Conservation (phyloP, 1,139 yeast genomes). For the Suhomyces wounanorum region DNA sequence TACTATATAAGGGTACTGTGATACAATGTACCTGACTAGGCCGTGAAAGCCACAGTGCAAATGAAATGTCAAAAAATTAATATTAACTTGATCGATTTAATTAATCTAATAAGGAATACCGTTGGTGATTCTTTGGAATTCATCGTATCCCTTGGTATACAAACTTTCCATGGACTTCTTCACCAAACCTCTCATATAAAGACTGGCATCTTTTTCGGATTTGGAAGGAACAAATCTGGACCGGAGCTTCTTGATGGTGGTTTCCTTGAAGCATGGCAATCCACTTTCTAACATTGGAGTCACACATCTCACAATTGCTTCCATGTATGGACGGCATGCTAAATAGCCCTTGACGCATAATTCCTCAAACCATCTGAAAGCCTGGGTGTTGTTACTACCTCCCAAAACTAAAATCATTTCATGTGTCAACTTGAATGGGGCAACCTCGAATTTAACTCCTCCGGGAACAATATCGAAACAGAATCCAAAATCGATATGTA, state of each 20-base stretch:
- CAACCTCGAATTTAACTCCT: conserved; percentile 95
- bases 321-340: conserved; percentile 88
- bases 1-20: no score
- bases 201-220: conserved; percentile 83
- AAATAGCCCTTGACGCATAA: conserved; percentile 90
- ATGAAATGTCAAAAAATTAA: no score
- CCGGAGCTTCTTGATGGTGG: conserved; percentile 77
- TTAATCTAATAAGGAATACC: conserved; percentile 74
- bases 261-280: conserved; percentile 88
- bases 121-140: conserved; percentile 92
- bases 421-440: conserved; percentile 93
- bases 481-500: conserved; percentile 97
- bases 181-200: conserved; percentile 73
- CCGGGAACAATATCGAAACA: conserved; percentile 99
- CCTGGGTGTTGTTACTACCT: conserved; percentile 80
- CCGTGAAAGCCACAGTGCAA: no score
- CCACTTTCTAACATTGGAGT: conserved; percentile 95
- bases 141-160: conserved; percentile 94
- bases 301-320: conserved; percentile 81
- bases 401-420: conserved; percentile 98
- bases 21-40: no score
- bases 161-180: conserved; percentile 82
- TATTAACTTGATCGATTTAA: background rate
- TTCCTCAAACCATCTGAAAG: conserved; percentile 93
- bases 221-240: conserved; percentile 79